phyloP scores from a whole-genome alignment of 192 early-diverging fungal genomes.

The Spinellus fusiger region DNA sequence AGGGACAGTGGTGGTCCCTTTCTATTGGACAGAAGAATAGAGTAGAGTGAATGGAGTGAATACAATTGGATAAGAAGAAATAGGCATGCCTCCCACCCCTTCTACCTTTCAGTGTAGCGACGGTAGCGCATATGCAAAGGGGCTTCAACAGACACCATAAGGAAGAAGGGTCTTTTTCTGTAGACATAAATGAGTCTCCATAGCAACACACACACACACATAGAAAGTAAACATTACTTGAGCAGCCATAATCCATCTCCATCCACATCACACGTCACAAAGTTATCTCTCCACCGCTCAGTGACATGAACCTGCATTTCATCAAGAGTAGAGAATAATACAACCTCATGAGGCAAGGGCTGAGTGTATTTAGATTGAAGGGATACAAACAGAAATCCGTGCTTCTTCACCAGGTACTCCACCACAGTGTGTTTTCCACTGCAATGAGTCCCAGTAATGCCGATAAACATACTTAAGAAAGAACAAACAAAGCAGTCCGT shows the following conservation, averaged over 20 bases:
- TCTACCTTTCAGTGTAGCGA: conserved; percentile 42
- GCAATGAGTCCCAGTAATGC: conserved; percentile 55
- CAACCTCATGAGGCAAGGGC: background rate
- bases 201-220: too few species aligned
- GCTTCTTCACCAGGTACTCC: conserved; percentile 43
- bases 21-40: conserved; percentile 5
- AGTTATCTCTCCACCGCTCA: conserved; percentile 66
- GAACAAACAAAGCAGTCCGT: too few species aligned
- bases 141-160: conserved; percentile 84
- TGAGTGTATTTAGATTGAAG: conserved; percentile 11
- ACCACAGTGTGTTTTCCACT: conserved; percentile 65
- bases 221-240: conserved; percentile 21
- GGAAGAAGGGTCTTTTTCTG: conserved; percentile 75
- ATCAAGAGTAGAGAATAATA: conserved; percentile 49
- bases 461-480: conserved; percentile 86
- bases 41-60: too few species aligned
- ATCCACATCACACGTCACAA: conserved; percentile 63
- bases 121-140: conserved; percentile 62
- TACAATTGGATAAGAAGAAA: too few species aligned
- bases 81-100: background rate
- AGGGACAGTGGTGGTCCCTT: conserved; percentile 29
- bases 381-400: conserved; percentile 43
- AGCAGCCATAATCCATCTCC: conserved; percentile 51
- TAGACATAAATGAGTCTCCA: too few species aligned
- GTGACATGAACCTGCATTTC: conserved; percentile 65